These are phyloP conservation scores for Fomitopsis betulina DNA, from an alignment of 1,284 basidiomycete species.

Conservation along the genomic window DNA sequence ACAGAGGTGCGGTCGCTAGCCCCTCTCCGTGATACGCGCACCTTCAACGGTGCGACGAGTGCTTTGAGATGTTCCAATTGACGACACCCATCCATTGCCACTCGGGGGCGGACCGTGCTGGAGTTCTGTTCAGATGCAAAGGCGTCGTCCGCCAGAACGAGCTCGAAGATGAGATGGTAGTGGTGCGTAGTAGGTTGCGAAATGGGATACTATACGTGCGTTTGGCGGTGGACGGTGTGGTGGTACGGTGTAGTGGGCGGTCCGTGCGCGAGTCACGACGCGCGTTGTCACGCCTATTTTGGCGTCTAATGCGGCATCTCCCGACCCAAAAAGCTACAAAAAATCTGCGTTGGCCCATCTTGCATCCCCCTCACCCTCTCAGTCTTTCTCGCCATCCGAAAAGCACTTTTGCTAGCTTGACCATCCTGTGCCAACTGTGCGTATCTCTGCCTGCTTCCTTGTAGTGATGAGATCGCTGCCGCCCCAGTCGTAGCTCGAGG, in stretches of 20 bases:
- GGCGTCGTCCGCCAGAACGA: neutral
- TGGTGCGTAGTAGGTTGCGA: neutral
- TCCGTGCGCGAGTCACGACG: neutral
- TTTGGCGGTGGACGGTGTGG: too few relatives aligned
- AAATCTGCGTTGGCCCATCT: neutral
- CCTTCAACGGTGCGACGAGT: slow-evolving; percentile 7
- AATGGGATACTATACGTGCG: neutral
- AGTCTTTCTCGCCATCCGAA: too few relatives aligned
- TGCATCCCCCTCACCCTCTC: too few relatives aligned
- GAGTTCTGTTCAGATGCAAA: neutral
- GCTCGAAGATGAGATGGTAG: neutral
- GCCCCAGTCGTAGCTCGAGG: slow-evolving; percentile 29
- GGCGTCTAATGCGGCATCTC: neutral
- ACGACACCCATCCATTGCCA: too few relatives aligned
- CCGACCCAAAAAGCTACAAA: neutral
- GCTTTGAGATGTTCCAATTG: neutral
- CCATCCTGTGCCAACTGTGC: neutral
- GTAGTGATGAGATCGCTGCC: slow-evolving; percentile 28
- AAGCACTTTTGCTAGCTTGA: neutral
- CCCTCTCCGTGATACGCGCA: slow-evolving; percentile 17
- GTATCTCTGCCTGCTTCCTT: neutral
- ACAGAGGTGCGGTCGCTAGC: slow-evolving; percentile 17
- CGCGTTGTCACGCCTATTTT: neutral
- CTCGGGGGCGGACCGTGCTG: too few relatives aligned
- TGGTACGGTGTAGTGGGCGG: too few relatives aligned